These are phyloP conservation scores for Protea cynaroides DNA, from an alignment of 164 flowering plant species.

Conservation along the genomic window DNA sequence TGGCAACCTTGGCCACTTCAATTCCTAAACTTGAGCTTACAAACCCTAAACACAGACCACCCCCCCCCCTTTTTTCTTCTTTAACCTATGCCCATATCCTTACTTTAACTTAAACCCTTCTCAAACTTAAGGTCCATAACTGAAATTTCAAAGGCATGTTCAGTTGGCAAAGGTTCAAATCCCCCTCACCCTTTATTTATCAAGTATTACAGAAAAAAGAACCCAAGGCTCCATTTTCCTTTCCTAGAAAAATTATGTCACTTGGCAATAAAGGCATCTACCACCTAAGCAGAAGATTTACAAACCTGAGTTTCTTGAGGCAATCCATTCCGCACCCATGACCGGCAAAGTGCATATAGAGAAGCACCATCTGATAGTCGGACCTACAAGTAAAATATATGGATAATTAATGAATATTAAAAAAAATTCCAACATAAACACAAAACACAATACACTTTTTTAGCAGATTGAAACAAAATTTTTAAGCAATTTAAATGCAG, in stretches of 20 bases:
- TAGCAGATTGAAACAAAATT: background rate
- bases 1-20: no score
- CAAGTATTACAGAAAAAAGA: no score
- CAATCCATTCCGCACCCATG: conserved; percentile 81
- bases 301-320: conserved; percentile 72
- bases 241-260: background rate
- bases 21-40: no score
- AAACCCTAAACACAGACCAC: no score
- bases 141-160: no score
- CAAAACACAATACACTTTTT: background rate
- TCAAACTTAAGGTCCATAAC: no score
- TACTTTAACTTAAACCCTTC: no score
- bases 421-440: background rate
- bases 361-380: conserved; percentile 59
- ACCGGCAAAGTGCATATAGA: conserved; percentile 79
- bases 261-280: background rate
- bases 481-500: no score
- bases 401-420: background rate
- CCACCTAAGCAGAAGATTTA: conserved; percentile 4
- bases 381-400: conserved; percentile 40
- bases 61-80: no score
- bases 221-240: background rate
- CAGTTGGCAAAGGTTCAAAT: no score
- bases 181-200: no score
- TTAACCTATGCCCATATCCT: no score